Evolutionary conservation across 495 filamentous ascomycete species (phyloP).

Genomic region (Cercophora newfieldiana): DNA sequence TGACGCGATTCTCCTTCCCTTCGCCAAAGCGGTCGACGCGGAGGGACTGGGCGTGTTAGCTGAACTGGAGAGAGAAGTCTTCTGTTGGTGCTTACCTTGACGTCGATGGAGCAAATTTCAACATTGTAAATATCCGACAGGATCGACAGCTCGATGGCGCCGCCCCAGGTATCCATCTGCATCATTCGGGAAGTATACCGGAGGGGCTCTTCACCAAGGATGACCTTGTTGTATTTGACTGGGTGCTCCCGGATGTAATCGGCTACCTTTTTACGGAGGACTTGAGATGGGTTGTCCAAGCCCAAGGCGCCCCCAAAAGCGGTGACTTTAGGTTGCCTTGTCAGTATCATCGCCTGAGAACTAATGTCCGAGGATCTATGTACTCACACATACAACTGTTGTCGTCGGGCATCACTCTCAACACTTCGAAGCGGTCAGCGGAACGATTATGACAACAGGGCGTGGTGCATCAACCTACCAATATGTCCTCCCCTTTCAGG

Average conservation of each 20-base stretch:
- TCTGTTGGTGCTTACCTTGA: constrained; percentile 37
- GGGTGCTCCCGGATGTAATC: constrained; percentile 72
- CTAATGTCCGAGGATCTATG: background rate
- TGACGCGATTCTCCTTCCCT: constrained; percentile 64
- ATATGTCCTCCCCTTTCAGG: constrained; percentile 32
- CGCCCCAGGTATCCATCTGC: constrained; percentile 82
- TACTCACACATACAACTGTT: constrained; percentile 78
- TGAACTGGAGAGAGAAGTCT: background rate
- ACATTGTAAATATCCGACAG: constrained; percentile 81
- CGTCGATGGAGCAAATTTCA: constrained; percentile 84
- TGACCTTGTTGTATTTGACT: constrained; percentile 67
- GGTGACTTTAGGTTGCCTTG: constrained; percentile 51
- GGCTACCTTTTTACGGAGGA: constrained; percentile 81
- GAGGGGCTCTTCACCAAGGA: constrained; percentile 72
- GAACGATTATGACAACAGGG: background rate
- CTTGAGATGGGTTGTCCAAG: constrained; percentile 36
- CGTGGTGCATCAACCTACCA: constrained; percentile 19
- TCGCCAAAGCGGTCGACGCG: constrained; percentile 78
- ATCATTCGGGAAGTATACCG: constrained; percentile 86
- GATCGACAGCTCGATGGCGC: constrained; percentile 85
- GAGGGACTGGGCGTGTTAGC: constrained; percentile 28
- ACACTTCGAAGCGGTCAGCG: constrained; percentile 46
- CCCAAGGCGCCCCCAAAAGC: constrained; percentile 76
- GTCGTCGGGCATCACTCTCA: constrained; percentile 96
- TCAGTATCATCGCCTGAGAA: background rate